These are phyloP conservation scores for Nepenthes mirabilis DNA, from an alignment of 148 eudicot species.

Conservation along the genomic window DNA sequence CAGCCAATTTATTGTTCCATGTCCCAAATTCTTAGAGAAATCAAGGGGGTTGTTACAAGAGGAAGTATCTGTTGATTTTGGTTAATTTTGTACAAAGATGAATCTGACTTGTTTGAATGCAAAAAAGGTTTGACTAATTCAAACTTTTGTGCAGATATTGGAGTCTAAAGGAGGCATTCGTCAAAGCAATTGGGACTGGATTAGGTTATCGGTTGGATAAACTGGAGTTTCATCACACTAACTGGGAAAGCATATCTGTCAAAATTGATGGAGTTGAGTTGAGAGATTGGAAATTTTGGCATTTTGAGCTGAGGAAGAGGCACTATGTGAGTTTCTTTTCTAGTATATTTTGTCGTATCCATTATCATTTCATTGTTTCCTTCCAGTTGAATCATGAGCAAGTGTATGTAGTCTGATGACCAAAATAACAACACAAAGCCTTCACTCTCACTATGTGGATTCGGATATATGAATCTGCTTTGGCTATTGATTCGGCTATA, in stretches of 20 bases:
- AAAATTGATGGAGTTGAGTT: slow-evolving; percentile 32
- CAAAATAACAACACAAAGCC: too few relatives aligned
- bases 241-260: slow-evolving; percentile 43
- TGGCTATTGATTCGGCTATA: too few relatives aligned
- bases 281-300: slow-evolving; percentile 59
- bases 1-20: neutral
- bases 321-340: slow-evolving; percentile 41
- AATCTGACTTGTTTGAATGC: neutral
- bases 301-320: slow-evolving; percentile 34
- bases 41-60: neutral
- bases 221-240: slow-evolving; percentile 49
- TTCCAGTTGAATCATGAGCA: neutral
- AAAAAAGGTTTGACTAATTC: slow-evolving; percentile 1
- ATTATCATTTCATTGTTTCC: neutral
- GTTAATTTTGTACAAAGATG: neutral
- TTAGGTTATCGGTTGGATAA: slow-evolving; percentile 35
- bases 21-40: neutral
- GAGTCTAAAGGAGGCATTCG: slow-evolving; percentile 86
- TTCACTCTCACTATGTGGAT: too few relatives aligned
- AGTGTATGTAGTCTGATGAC: neutral
- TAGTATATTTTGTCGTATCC: neutral
- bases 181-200: slow-evolving; percentile 74
- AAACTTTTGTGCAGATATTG: slow-evolving; percentile 47
- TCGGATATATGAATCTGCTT: too few relatives aligned
- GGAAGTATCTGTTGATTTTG: neutral